Conservation (phyloP, 306 rosid genomes). For the Glycine tomentella region DNA sequence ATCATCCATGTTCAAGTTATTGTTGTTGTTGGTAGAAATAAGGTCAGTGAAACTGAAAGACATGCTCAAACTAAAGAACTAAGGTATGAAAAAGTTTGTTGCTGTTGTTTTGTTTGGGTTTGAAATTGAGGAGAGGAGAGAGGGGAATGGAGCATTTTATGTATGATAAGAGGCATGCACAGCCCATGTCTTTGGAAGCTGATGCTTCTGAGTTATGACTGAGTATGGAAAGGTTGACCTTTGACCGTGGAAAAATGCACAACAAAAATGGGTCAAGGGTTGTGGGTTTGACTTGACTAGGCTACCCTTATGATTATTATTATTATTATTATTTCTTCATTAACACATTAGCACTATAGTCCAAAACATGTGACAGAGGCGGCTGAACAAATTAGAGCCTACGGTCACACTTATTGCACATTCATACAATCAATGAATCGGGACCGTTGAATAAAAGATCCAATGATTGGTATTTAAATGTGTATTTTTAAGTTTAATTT, state of each 20-base stretch:
- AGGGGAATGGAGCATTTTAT: neutral
- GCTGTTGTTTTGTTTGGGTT: constrained; percentile 1
- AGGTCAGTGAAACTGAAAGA: constrained; percentile 54
- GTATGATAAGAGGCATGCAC: neutral
- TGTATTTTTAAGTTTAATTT: neutral
- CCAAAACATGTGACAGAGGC: neutral
- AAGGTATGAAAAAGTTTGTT: constrained; percentile 8
- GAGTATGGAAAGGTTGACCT: constrained; percentile 48
- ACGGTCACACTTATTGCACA: neutral
- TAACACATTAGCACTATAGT: neutral
- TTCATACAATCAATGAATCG: neutral
- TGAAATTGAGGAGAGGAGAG: constrained; percentile 35
- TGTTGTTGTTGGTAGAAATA: constrained; percentile 41
- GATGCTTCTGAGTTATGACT: constrained; percentile 48
- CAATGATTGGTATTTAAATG: neutral
- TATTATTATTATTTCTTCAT: neutral
- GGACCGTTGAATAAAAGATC: neutral
- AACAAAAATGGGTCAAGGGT: constrained; percentile 55
- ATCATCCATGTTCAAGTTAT: constrained; percentile 44
- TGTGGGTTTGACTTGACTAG: constrained; percentile 85
- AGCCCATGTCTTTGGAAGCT: constrained; percentile 30
- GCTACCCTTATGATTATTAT: neutral
- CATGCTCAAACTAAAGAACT: constrained; percentile 20
- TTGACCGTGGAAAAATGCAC: constrained; percentile 76
- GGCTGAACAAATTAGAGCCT: neutral